Conservation (phyloP, 768 basidiomycete genomes). For the Pseudohyphozyma bogoriensis region DNA sequence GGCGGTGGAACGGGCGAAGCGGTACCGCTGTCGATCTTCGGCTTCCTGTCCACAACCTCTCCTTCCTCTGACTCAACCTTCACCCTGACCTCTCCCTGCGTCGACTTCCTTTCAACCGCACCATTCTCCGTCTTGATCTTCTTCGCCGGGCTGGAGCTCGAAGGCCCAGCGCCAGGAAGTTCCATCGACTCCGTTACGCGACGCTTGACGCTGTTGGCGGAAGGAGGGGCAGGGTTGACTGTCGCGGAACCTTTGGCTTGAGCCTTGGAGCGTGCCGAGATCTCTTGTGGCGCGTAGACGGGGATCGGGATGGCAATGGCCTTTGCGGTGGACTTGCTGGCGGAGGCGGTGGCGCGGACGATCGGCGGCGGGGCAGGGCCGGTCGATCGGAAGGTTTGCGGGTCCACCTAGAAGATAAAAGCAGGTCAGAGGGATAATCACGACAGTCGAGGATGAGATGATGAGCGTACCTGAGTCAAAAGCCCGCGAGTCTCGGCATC, state of each 20-base stretch:
- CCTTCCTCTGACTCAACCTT: not conserved
- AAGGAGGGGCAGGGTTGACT: no score
- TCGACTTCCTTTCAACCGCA: not conserved
- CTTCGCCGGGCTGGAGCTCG: not conserved
- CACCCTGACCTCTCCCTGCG: not conserved
- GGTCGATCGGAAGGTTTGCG: not conserved
- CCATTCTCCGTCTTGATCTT: not conserved
- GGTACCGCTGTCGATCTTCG: no score
- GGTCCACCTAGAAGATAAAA: not conserved
- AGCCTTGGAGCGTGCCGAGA: no score
- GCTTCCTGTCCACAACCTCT: no score
- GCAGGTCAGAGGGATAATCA: not conserved
- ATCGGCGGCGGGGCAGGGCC: not conserved
- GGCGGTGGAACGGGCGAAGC: not conserved
- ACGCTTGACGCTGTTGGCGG: not conserved
- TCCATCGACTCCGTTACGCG: not conserved
- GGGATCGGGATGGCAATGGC: not conserved
- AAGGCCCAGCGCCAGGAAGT: not conserved
- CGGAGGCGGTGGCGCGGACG: not conserved
- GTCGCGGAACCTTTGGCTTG: not conserved
- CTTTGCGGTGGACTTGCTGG: not conserved
- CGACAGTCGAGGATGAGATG: no score
- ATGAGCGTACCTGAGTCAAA: slow-evolving; percentile 12
- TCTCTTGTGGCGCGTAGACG: not conserved
- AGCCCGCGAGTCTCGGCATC: slow-evolving; percentile 26